Evolutionary conservation across 148 eudicot genomes (phyloP).

Genomic region (Silene uniflora): DNA sequence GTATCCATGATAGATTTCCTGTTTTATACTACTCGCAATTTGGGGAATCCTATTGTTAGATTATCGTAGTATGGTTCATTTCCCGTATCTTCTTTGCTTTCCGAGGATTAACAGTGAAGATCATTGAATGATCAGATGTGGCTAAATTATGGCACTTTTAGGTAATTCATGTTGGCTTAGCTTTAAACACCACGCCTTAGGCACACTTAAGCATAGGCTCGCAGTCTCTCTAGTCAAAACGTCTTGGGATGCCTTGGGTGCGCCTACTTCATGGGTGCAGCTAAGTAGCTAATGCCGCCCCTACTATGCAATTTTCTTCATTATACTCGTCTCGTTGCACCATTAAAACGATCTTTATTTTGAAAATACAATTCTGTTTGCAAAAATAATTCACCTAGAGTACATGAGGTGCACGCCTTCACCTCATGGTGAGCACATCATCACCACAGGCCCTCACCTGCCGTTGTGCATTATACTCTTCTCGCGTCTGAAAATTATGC

Average conservation of each 20-base stretch:
- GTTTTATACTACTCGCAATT: no score
- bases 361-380: no score
- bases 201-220: background rate
- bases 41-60: background rate
- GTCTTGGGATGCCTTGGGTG: background rate
- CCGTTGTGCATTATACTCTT: background rate
- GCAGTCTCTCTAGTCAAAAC: background rate
- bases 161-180: background rate
- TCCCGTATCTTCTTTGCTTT: background rate
- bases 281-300: no score
- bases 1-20: background rate
- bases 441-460: background rate
- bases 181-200: background rate
- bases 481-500: background rate
- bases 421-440: background rate
- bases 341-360: no score
- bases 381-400: no score
- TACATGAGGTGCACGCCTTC: no score
- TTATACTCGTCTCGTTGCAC: no score
- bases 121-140: background rate
- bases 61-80: background rate
- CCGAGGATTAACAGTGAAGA: background rate
- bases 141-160: background rate
- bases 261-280: no score
- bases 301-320: no score